A percentile compares a stretch with the other conserved stretches of the same genome.
These are phyloP conservation scores for Ceratobasidium theobromae DNA, from an alignment of 1,284 basidiomycete species.

Conservation along the genomic window DNA sequence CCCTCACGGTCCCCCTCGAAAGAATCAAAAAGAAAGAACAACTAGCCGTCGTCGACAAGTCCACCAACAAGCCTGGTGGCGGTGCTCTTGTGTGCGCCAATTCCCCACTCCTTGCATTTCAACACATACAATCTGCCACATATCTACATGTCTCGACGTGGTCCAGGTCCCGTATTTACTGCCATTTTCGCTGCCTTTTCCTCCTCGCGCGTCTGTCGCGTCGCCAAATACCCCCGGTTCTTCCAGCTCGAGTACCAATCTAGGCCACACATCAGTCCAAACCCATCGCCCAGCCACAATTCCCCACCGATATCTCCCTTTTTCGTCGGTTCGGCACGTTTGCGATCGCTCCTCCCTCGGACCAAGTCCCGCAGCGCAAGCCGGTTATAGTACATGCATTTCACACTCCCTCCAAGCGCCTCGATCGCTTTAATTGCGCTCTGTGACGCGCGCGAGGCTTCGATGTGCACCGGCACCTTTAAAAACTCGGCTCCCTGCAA, in stretches of 20 bases:
- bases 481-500: conserved; percentile 65
- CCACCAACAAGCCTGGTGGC: conserved; percentile 7
- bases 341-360: conserved; percentile 67
- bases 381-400: conserved; percentile 91
- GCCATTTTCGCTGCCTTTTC: conserved; percentile 18
- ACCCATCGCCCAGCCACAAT: conserved; percentile 33
- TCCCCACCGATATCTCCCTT: conserved; percentile 83
- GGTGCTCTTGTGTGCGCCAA: conserved; percentile 1
- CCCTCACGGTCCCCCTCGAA: no score
- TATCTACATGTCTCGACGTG: neutral
- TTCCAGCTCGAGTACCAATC: conserved; percentile 75
- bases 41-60: conserved; percentile 1
- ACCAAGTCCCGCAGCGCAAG: conserved; percentile 81
- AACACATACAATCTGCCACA: conserved; percentile 5
- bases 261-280: conserved; percentile 41
- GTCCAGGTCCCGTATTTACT: conserved; percentile 12
- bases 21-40: neutral
- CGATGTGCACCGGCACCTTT: conserved; percentile 75
- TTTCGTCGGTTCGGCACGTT: conserved; percentile 77
- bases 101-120: neutral
- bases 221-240: conserved; percentile 75
- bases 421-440: conserved; percentile 86
- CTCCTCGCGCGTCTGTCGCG: conserved; percentile 35
- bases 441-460: conserved; percentile 83
- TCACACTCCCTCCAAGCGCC: conserved; percentile 75